Conservation (phyloP, 2,329 filamentous ascomycete genomes). For the Setomelanomma holmii region DNA sequence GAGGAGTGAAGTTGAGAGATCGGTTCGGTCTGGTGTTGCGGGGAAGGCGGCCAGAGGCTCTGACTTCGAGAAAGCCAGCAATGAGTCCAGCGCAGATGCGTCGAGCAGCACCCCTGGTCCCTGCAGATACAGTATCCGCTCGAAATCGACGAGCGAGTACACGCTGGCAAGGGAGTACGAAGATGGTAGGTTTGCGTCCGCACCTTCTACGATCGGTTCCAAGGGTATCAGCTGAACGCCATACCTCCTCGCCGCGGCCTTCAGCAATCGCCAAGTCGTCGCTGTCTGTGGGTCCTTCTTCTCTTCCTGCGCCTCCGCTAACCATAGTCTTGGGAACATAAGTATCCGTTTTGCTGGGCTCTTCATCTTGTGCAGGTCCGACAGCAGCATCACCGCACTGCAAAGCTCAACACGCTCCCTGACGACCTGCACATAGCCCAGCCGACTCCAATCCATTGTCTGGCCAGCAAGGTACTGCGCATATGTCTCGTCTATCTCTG, state of each 20-base stretch:
- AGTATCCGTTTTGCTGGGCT: slow-evolving; percentile 55
- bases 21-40: slow-evolving; percentile 36
- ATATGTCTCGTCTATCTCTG: slow-evolving; percentile 37
- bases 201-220: slow-evolving; percentile 46
- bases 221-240: slow-evolving; percentile 55
- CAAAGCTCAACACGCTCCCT: slow-evolving; percentile 56
- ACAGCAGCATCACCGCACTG: slow-evolving; percentile 58
- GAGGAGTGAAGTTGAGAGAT: slow-evolving; percentile 47
- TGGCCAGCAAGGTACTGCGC: slow-evolving; percentile 42
- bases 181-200: slow-evolving; percentile 39
- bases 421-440: slow-evolving; percentile 58
- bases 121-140: slow-evolving; percentile 54
- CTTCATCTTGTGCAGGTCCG: slow-evolving; percentile 53
- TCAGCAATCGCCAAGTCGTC: slow-evolving; percentile 53
- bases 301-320: slow-evolving; percentile 44
- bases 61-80: slow-evolving; percentile 51
- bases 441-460: slow-evolving; percentile 53
- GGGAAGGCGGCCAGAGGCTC: slow-evolving; percentile 46
- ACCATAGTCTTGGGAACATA: slow-evolving; percentile 53
- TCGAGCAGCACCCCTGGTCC: slow-evolving; percentile 56
- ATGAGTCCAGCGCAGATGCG: slow-evolving; percentile 54
- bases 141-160: slow-evolving; percentile 54
- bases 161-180: slow-evolving; percentile 56
- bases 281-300: slow-evolving; percentile 52
- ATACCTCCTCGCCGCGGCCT: slow-evolving; percentile 55